Conservation (phyloP, 2,329 filamentous ascomycete species). For the Cladophialophora bantiana region DNA sequence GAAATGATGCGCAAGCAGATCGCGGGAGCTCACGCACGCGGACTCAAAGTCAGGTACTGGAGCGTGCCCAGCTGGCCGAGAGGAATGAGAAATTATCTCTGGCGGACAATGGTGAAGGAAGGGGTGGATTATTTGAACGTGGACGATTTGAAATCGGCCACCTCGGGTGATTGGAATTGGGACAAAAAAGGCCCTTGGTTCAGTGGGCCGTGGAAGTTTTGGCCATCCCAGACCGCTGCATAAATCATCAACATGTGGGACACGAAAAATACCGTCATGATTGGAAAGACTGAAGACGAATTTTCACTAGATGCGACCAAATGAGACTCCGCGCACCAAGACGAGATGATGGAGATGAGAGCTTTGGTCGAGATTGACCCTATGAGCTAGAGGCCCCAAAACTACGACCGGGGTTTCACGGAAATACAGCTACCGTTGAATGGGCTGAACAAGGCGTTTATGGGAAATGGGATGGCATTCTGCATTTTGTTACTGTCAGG, state of each 20-base stretch:
- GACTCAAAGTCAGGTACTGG: constrained; percentile 66
- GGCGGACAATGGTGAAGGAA: constrained; percentile 61
- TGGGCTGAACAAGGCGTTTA: constrained; percentile 15
- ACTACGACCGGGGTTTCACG: not conserved
- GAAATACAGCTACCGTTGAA: not conserved
- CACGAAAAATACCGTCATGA: constrained; percentile 8
- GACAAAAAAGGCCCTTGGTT: constrained; percentile 39
- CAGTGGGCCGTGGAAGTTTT: constrained; percentile 29
- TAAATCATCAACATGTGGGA: not conserved
- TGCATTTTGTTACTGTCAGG: not conserved
- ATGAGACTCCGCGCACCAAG: not conserved
- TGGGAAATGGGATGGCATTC: not conserved
- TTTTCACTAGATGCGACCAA: constrained; percentile 3
- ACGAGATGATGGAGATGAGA: not conserved
- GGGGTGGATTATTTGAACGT: constrained; percentile 65
- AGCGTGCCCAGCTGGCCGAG: constrained; percentile 63
- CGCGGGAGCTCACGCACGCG: constrained; percentile 57
- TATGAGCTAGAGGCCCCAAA: not conserved
- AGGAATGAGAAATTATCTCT: constrained; percentile 61
- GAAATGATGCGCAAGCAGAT: constrained; percentile 60
- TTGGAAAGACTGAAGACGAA: not conserved
- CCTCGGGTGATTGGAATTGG: constrained; percentile 55
- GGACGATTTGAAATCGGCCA: constrained; percentile 62
- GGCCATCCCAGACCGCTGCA: constrained; percentile 44
- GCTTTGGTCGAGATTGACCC: constrained; percentile 1